Base-by-base conservation (phyloP, 495 filamentous ascomycete genomes). In the Recurvomyces mirabilis region DNA sequence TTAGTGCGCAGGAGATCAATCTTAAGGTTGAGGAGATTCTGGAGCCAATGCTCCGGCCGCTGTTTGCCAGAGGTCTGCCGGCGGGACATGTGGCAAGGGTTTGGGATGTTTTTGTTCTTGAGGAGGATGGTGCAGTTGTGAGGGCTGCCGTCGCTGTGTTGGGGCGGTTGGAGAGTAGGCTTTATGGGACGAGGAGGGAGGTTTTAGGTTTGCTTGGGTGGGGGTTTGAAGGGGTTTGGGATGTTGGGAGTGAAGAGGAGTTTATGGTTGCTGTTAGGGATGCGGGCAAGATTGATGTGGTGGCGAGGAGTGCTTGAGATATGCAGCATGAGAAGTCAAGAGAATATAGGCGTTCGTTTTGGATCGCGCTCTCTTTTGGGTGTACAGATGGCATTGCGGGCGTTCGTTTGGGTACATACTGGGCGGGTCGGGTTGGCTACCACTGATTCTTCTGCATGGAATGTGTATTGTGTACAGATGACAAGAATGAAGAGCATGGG, bases 91-190 rank as follows among this genome's bases (percentile, higher is more conserved):
- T 76, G 11, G 78, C 78, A 22, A 72, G 91, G 10, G 67, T 96
- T 3, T 95, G 86, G 87, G 91, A 98, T 57, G 82, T 93, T 20
- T 91, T 86, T 67, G 80, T 89, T 1, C 94, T 96, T 46, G 91
- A 98, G 59, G 88, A 87, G 2, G 91, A 96, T 53, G 70, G 75
- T 7, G 70, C 87, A 12, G 68, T 94, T 10, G 76, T 95, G 18
- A 73, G 89, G 2, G 78, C 84, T 0, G 82, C 75, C 0, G 77
- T 95, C 4, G 91, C 80, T 3, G 58, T 85, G 24, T 62, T 93
- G 4, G 65, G 73, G 10, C 63, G 65, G 36, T 59, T 85, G 20
- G 81, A 87, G 54, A 56, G 70, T 0, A 76, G 71, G 50, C 59
- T 84, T 2, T 78, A 79, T 43, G 74, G 77, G 3, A 68, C 65